Percentiles rank a stretch among this genome's conserved stretches.
Evolutionary conservation across 2,329 filamentous ascomycete species (phyloP).

Genomic region (Trichoderma simmonsii): DNA sequence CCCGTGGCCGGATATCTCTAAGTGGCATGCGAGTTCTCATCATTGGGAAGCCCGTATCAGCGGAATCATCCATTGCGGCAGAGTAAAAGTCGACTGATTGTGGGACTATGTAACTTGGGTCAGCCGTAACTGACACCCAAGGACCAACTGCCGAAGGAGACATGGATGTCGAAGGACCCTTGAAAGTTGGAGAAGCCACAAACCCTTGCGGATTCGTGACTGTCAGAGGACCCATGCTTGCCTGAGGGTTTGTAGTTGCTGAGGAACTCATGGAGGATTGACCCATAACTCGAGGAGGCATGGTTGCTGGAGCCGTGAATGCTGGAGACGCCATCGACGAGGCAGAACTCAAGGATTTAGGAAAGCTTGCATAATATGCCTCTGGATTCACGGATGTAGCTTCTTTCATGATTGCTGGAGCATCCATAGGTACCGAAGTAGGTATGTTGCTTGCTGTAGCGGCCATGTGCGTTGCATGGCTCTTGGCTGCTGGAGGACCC

Average conservation of each 20-base stretch:
- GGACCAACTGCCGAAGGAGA: too few relatives aligned
- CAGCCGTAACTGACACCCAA: neutral
- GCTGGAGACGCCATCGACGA: neutral
- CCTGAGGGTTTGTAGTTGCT: neutral
- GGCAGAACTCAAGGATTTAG: neutral
- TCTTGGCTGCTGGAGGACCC: neutral
- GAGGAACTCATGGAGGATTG: neutral
- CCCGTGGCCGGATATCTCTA: neutral
- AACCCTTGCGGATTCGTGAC: neutral
- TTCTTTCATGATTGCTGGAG: neutral
- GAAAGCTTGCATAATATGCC: neutral
- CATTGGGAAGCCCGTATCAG: neutral
- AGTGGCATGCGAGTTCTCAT: neutral
- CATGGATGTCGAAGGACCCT: neutral
- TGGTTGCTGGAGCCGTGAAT: neutral
- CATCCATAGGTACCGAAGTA: fast-evolving
- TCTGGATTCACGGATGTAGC: neutral
- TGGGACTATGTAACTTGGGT: neutral
- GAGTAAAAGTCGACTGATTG: neutral
- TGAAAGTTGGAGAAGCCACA: neutral
- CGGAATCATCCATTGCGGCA: neutral
- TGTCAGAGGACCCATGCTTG: neutral
- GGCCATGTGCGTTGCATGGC: neutral
- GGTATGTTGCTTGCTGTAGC: neutral
- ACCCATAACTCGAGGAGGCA: neutral